These are phyloP conservation scores for Pichia manshurica DNA, from an alignment of 805 yeast genomes.

Conservation along the genomic window DNA sequence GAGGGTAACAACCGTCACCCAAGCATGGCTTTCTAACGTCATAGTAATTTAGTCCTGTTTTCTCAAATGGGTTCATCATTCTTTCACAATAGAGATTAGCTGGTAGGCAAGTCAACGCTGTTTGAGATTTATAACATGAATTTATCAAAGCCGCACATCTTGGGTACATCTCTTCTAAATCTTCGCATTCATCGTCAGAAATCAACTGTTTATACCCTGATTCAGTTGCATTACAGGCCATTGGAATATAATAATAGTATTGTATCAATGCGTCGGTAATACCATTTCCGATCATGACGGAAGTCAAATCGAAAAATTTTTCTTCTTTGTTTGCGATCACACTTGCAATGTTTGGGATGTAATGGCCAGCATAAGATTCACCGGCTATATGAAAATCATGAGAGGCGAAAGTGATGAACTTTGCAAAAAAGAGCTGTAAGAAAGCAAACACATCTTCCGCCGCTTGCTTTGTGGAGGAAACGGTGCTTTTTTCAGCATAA, in stretches of 20 bases:
- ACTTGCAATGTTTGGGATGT: slow-evolving; percentile 82
- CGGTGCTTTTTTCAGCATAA: slow-evolving; percentile 41
- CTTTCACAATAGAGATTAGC: slow-evolving; percentile 87
- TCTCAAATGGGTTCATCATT: slow-evolving; percentile 73
- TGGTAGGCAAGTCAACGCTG: slow-evolving; percentile 83
- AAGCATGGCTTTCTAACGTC: slow-evolving; percentile 76
- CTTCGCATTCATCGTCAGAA: slow-evolving; percentile 71
- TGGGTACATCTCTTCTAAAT: slow-evolving; percentile 61
- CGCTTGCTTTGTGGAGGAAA: slow-evolving; percentile 72
- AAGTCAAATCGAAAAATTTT: slow-evolving; percentile 56
- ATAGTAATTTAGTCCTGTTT: slow-evolving; percentile 85
- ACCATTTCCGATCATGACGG: slow-evolving; percentile 87
- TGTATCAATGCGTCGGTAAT: slow-evolving; percentile 81
- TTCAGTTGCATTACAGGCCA: slow-evolving; percentile 77
- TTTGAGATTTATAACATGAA: slow-evolving; percentile 68
- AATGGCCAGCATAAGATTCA: slow-evolving; percentile 91
- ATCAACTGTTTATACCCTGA: slow-evolving; percentile 78
- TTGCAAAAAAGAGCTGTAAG: slow-evolving; percentile 70
- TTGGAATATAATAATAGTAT: slow-evolving; percentile 74
- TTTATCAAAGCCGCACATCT: slow-evolving; percentile 74
- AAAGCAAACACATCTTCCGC: slow-evolving; percentile 79
- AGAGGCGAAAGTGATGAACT: slow-evolving; percentile 53
- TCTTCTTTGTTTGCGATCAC: slow-evolving; percentile 65
- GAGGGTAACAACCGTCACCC: slow-evolving; percentile 75
- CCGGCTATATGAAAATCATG: slow-evolving; percentile 82